These are phyloP conservation scores for Kalanchoe fedtschenkoi DNA, from an alignment of 164 flowering plant species.

Conservation along the genomic window DNA sequence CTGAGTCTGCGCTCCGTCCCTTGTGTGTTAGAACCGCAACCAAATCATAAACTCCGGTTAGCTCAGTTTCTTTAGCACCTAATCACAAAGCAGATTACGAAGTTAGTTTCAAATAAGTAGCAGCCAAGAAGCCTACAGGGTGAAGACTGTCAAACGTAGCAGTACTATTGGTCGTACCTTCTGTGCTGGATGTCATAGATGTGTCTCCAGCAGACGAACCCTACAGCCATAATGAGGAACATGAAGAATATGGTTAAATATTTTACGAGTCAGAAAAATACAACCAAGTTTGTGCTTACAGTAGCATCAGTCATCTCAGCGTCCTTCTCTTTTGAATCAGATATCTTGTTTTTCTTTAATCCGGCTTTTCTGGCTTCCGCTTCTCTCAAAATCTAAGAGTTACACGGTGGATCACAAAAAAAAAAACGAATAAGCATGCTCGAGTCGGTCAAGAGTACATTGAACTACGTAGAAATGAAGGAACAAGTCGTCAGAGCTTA, in stretches of 20 bases:
- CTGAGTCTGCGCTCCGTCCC: slow-evolving; percentile 97
- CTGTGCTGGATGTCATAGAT: slow-evolving; percentile 26
- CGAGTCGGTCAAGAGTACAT: neutral
- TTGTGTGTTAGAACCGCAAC: slow-evolving; percentile 93
- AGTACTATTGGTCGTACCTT: slow-evolving; percentile 25
- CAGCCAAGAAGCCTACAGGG: neutral
- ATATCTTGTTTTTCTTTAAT: slow-evolving; percentile 36
- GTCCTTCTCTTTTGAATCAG: slow-evolving; percentile 45
- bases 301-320: slow-evolving; percentile 67
- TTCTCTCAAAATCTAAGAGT: slow-evolving; percentile 50
- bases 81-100: neutral
- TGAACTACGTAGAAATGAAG: too few species aligned
- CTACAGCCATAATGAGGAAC: slow-evolving; percentile 20
- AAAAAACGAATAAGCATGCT: neutral
- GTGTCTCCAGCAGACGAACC: slow-evolving; percentile 54
- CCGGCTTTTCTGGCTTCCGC: slow-evolving; percentile 85
- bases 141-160: neutral
- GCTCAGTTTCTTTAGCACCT: slow-evolving; percentile 34
- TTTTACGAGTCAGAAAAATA: neutral
- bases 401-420: neutral
- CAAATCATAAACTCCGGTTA: slow-evolving; percentile 90
- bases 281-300: slow-evolving; percentile 25
- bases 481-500: neutral
- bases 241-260: neutral
- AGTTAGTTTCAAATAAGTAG: neutral